Conservation (phyloP, 352 stramenopile genomes). For the Pythium rhizo-oryzae region DNA sequence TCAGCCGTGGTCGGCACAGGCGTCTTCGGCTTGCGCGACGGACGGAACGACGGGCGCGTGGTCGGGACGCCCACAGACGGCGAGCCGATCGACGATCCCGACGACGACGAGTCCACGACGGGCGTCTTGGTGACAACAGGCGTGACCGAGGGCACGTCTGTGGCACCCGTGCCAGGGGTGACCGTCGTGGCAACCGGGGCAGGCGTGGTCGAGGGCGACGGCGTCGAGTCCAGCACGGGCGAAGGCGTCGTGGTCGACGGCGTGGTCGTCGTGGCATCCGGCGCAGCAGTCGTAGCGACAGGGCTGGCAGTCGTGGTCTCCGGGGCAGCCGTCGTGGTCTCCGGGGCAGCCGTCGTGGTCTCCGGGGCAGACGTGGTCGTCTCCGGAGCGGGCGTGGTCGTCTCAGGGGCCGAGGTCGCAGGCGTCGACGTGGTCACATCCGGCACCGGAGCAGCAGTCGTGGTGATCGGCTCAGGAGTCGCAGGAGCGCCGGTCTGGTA, state of each 20-base stretch:
- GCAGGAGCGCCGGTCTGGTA: neutral
- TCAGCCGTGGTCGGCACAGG: neutral
- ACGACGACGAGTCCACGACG: neutral
- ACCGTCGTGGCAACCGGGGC: neutral
- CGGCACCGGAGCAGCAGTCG: neutral
- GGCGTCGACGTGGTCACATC: neutral
- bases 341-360: neutral
- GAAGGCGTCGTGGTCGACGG: constrained; percentile 5
- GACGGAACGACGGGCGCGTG: constrained; percentile 4
- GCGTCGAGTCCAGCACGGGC: neutral
- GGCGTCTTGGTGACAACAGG: neutral
- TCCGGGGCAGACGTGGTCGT: too few relatives aligned
- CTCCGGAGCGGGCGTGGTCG: neutral
- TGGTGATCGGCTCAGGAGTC: neutral
- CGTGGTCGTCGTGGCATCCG: neutral
- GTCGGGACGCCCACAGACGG: neutral
- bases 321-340: neutral
- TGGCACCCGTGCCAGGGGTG: constrained; percentile 1
- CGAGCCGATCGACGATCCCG: constrained; percentile 2
- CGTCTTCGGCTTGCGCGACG: constrained; percentile 6
- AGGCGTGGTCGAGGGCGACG: neutral
- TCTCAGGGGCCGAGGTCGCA: neutral
- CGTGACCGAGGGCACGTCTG: constrained; percentile 3
- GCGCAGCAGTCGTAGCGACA: neutral
- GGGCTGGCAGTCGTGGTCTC: neutral